Evolutionary conservation across 768 basidiomycete genomes (phyloP), one percentile per base, ranked within the genome.

Genomic region (Auricularia heimuer): DNA sequence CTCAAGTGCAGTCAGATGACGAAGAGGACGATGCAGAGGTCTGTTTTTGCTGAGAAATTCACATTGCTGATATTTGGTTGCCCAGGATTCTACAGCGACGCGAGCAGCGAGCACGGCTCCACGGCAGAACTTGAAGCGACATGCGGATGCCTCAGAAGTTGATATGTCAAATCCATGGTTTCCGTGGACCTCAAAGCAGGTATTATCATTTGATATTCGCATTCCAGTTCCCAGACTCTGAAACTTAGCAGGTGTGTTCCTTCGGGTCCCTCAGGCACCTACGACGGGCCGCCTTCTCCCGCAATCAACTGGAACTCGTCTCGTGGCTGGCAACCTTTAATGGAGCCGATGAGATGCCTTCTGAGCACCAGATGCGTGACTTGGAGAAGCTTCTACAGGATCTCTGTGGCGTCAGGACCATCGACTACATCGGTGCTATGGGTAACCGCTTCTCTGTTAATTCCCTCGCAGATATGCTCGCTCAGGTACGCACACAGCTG

Each of bases 381-480:
- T 24, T 67, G 29, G 60, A 71, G 45, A 56, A 36, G 10, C 21
- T 39, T 58, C 69, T 75, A 2, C 73, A 75, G 56, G 65, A 66
- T 11, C 11, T 72, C 3, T 75, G 68, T 65, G 77, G 77, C 0
- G 69, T 78, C 18, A 58, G 70, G 1, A 73, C 71, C 29, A 65
- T 76, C 2, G 14, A 61, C 6, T 76, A 76, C 62, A 56, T 70
- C 10, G 77, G 77, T 3, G 70, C 69, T 0, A 68, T 75, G 24
- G 76, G 75, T 0, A 71, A 77, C 63, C 68, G 61, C 7, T 77
- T 75, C 60, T 73, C 71, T 67, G 71, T 75, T 3, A 78, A 77
- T 63, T 67, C 63, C 24, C 51, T 78, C 4, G 35, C 69, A 0
- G 63, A 72, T 18, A 73, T 78, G 29, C 71, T 77, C 37, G 69